Conservation (phyloP, 306 rosid species). For the Vigna hirtella region DNA sequence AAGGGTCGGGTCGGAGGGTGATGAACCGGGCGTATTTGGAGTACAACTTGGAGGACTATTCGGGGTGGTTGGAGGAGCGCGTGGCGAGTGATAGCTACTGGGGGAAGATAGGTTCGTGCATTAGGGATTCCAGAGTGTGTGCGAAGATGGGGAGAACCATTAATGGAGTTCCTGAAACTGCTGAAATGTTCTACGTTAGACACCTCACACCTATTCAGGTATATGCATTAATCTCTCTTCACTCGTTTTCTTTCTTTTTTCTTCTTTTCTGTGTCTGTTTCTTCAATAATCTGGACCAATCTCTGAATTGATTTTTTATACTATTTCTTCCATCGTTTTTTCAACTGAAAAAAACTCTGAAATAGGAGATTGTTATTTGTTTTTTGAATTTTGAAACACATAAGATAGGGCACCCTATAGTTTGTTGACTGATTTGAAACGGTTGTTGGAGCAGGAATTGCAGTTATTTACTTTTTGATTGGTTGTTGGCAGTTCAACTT, state of each 20-base stretch:
- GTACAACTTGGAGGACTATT: conserved; percentile 67
- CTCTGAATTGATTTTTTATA: too few relatives aligned
- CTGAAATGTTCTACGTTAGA: conserved; percentile 69
- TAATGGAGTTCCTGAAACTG: conserved; percentile 64
- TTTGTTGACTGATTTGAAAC: neutral
- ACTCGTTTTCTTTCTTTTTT: too few relatives aligned
- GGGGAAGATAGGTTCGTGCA: conserved; percentile 74
- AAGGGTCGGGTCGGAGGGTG: conserved; percentile 69
- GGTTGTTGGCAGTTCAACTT: neutral
- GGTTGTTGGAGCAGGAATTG: neutral
- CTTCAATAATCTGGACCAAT: too few relatives aligned
- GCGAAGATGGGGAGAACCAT: conserved; percentile 39
- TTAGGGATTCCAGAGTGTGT: conserved; percentile 75
- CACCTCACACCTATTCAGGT: conserved; percentile 76
- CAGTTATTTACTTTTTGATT: neutral
- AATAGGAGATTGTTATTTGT: neutral
- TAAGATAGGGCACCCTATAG: neutral
- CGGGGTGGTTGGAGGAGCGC: conserved; percentile 80
- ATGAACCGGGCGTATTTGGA: conserved; percentile 56
- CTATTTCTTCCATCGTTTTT: too few relatives aligned
- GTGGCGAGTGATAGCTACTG: conserved; percentile 64
- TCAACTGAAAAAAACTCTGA: too few relatives aligned
- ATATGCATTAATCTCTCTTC: neutral
- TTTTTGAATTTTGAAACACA: neutral
- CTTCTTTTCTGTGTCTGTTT: too few relatives aligned